Conservation (phyloP, 2,329 filamentous ascomycete species). For the Esteya vermicola region DNA sequence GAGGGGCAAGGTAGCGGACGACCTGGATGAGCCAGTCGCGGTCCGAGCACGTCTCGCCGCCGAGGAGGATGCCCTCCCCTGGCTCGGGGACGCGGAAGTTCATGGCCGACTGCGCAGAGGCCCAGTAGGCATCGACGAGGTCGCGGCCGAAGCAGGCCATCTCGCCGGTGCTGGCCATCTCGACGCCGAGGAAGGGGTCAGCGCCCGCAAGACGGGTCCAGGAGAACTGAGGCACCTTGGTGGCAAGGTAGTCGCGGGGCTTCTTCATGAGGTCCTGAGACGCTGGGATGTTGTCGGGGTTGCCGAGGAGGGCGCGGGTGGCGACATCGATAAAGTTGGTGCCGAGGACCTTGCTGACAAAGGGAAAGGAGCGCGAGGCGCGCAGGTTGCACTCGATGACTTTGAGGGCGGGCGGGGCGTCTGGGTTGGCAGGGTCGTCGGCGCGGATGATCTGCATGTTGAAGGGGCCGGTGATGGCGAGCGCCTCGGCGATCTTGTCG, state of each 20-base stretch:
- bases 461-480: constrained; percentile 95
- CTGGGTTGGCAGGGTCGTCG: constrained; percentile 69
- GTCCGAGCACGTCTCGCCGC: constrained; percentile 52
- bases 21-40: constrained; percentile 62
- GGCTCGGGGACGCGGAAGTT: constrained; percentile 96
- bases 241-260: constrained; percentile 85
- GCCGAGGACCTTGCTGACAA: constrained; percentile 97
- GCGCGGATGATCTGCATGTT: constrained; percentile 99
- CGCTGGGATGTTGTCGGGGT: constrained; percentile 56
- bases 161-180: constrained; percentile 94
- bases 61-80: constrained; percentile 89
- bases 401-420: constrained; percentile 69
- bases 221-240: constrained; percentile 97
- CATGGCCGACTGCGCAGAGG: constrained; percentile 91
- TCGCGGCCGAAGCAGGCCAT: constrained; percentile 98
- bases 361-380: constrained; percentile 91
- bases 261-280: constrained; percentile 77
- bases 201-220: constrained; percentile 97
- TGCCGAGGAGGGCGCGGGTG: constrained; percentile 78
- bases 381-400: constrained; percentile 98
- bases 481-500: constrained; percentile 88
- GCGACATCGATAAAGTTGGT: constrained; percentile 94
- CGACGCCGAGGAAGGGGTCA: constrained; percentile 92
- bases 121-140: constrained; percentile 94
- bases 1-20: constrained; percentile 72